Conservation (phyloP, 192 early-diverging fungal genomes). For the Entrophospora sp. region DNA sequence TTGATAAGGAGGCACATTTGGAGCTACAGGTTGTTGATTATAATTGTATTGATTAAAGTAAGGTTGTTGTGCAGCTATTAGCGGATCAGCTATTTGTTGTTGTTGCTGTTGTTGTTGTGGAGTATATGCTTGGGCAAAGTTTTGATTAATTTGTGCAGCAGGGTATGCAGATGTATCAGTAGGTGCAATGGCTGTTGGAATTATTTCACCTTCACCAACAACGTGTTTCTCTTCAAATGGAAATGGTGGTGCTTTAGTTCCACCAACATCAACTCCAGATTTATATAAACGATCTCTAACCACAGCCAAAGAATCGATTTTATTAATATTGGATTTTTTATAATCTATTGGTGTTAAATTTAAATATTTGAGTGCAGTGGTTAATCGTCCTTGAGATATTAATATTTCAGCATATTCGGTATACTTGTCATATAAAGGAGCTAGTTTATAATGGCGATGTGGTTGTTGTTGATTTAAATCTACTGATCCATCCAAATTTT, state of each 20-base stretch:
- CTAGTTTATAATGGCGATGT: slow-evolving; percentile 50
- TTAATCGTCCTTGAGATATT: slow-evolving; percentile 66
- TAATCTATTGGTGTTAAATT: slow-evolving; percentile 67
- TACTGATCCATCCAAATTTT: slow-evolving; percentile 31
- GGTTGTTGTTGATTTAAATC: slow-evolving; percentile 30
- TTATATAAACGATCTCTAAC: slow-evolving; percentile 68
- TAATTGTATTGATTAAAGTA: slow-evolving; percentile 23
- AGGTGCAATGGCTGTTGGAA: slow-evolving; percentile 19
- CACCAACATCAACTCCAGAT: slow-evolving; percentile 36
- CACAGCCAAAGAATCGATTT: slow-evolving; percentile 45
- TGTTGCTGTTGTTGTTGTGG: slow-evolving; percentile 23
- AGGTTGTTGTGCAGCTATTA: slow-evolving; percentile 8
- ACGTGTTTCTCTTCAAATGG: slow-evolving; percentile 58
- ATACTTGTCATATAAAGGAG: slow-evolving; percentile 75
- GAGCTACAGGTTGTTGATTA: slow-evolving; percentile 21
- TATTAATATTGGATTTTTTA: slow-evolving; percentile 24
- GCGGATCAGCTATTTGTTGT: slow-evolving; percentile 6
- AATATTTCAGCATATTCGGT: slow-evolving; percentile 77
- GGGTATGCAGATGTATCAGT: background rate
- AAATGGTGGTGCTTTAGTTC: slow-evolving; percentile 40
- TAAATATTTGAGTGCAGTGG: slow-evolving; percentile 68
- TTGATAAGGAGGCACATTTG: slow-evolving; percentile 26
- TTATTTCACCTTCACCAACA: slow-evolving; percentile 34
- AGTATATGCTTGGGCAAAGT: slow-evolving; percentile 16
- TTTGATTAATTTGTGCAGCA: slow-evolving; percentile 21